Conservation (phyloP, 2,329 filamentous ascomycete species). For the Alternaria dauci region DNA sequence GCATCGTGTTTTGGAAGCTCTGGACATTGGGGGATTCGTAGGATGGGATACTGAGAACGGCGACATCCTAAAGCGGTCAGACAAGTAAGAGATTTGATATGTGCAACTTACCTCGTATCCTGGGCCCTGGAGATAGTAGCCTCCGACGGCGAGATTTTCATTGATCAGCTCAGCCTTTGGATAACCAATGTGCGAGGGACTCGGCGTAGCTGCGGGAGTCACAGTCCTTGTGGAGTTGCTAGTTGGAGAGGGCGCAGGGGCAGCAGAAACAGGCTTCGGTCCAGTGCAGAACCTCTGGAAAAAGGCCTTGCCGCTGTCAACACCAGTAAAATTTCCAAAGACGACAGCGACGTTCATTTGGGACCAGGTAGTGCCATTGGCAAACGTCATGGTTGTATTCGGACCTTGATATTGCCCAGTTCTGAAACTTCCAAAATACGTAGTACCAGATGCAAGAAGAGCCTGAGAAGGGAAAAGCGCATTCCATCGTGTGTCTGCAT, state of each 20-base stretch:
- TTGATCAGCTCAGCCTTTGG: conserved; percentile 51
- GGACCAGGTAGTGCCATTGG: conserved; percentile 46
- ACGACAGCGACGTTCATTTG: conserved; percentile 45
- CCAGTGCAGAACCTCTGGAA: conserved; percentile 52
- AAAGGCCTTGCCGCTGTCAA: conserved; percentile 52
- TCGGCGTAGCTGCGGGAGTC: conserved; percentile 27
- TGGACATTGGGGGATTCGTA: conserved; percentile 48
- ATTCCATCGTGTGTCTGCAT: conserved; percentile 55
- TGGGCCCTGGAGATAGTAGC: conserved; percentile 56
- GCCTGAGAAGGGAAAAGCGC: conserved; percentile 49
- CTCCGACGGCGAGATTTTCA: conserved; percentile 50
- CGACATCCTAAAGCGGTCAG: conserved; percentile 54
- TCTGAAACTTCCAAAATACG: conserved; percentile 41
- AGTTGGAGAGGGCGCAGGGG: conserved; percentile 22
- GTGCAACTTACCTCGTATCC: conserved; percentile 49
- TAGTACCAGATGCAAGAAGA: conserved; percentile 37
- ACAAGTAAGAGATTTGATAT: conserved; percentile 33
- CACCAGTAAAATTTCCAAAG: conserved; percentile 43
- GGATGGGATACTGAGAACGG: conserved; percentile 56
- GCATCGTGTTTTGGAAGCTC: conserved; percentile 52
- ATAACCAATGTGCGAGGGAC: conserved; percentile 47
- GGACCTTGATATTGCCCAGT: conserved; percentile 45
- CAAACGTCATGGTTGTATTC: conserved; percentile 47
- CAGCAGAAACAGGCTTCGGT: conserved; percentile 23
- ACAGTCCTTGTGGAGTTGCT: conserved; percentile 23